Evolutionary conservation across 2,329 filamentous ascomycete genomes (phyloP), one percentile per base, ranked within the genome.

Genomic region (Sporothrix brasiliensis): DNA sequence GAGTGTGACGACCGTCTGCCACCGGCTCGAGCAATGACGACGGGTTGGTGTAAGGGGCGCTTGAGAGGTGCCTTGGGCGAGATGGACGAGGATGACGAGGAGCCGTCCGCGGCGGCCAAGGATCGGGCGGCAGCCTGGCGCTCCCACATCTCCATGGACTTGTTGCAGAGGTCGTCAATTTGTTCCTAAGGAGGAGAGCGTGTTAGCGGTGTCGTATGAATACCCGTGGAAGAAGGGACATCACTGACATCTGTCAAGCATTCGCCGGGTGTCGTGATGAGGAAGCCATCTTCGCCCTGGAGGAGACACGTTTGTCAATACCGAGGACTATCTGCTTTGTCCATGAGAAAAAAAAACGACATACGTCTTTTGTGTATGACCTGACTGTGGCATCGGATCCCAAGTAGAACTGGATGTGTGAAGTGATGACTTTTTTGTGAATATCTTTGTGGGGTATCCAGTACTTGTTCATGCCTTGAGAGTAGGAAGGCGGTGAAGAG

Each of bases 391-490:
- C 83, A 74, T 87, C 82, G 1, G 86, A 86, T 5, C 87, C 87
- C 52, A 88, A 82, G 75, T 87, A 86, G 71, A 82, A 87, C 73
- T 86, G 86, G 69, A 89, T 82, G 72, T 88, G 84, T 72, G 86
- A 81, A 30, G 82, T 87, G 75, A 88, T 88, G 73, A 88, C 83
- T 73, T 84, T 87, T 75, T 86, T 87, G 78, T 87, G 85, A 76
- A 88, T 88, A 70, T 87, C 85, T 72, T 83, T 78, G 72, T 86
- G 83, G 16, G 86, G 85, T 72, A 88, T 88, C 86, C 86, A 89
- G 78, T 88, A 89, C 75, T 81, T 83, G 78, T 88, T 88, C 80
- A 86, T 82, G 68, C 77, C 74, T 66, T 74, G 73, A n/a, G 76
- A 79, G 65, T 79, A 79, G 77, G 70, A 69, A 7, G 61, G 52